Conservation (phyloP, 164 flowering plant species). For the Vitis riparia region DNA sequence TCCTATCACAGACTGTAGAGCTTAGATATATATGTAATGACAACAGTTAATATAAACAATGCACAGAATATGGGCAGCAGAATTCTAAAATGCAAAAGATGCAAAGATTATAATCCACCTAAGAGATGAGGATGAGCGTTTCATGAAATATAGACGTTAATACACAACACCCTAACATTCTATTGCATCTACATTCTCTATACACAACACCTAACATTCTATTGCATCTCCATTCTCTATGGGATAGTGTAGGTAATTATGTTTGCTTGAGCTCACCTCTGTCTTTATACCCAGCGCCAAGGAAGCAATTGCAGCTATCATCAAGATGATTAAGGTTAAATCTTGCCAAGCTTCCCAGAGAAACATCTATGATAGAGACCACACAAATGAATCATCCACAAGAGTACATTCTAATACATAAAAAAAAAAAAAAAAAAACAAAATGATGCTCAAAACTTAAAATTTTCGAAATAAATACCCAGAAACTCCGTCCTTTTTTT, state of each 20-base stretch:
- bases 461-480: conserved; percentile 36
- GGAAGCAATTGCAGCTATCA: conserved; percentile 92
- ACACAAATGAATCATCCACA: background rate
- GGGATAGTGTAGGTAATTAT: background rate
- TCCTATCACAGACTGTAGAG: no score
- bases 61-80: no score
- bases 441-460: background rate
- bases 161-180: background rate
- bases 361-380: conserved; percentile 49
- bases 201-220: background rate
- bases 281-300: conserved; percentile 87
- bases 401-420: background rate
- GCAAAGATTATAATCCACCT: no score
- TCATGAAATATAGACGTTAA: no score
- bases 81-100: no score
- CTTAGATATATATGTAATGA: no score
- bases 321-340: conserved; percentile 85
- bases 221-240: background rate
- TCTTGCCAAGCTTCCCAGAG: conserved; percentile 98
- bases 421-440: background rate
- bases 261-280: conserved; percentile 59
- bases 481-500: conserved; percentile 84
- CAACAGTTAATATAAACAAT: no score
- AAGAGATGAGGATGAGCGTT: no score
- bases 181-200: background rate